Percentiles rank a stretch among this genome's conserved stretches.
phyloP scores from a whole-genome alignment of 2,329 filamentous ascomycete genomes.

The Nothophoma quercina region DNA sequence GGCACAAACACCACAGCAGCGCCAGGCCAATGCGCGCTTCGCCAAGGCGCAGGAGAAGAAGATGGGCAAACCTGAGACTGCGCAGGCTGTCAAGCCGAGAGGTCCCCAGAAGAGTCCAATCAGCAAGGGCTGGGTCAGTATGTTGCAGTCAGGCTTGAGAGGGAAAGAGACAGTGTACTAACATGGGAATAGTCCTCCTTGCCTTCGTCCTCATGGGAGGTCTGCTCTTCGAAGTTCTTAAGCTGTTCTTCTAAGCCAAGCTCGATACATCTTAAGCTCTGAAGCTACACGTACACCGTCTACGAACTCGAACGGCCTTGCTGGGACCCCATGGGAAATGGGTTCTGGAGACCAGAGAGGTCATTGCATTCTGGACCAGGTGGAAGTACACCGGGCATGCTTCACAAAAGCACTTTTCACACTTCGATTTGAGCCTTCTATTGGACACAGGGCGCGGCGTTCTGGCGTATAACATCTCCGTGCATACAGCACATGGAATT shows the following conservation, averaged over 20 bases:
- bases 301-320: background rate
- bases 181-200: conserved; percentile 58
- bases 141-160: conserved; percentile 35
- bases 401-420: conserved; percentile 10
- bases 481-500: conserved; percentile 2
- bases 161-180: background rate
- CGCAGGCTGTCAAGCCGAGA: conserved; percentile 60
- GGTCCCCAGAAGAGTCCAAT: conserved; percentile 61
- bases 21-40: conserved; percentile 81
- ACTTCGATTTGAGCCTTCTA: conserved; percentile 1
- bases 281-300: background rate
- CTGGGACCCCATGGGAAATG: no score
- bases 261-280: background rate
- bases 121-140: conserved; percentile 67
- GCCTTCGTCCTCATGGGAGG: conserved; percentile 71
- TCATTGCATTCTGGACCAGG: background rate
- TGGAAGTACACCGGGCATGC: background rate
- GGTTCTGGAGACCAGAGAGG: no score
- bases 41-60: conserved; percentile 74
- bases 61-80: conserved; percentile 69
- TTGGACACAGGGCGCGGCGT: conserved; percentile 13
- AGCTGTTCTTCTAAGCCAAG: conserved; percentile 54
- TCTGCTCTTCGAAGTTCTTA: conserved; percentile 64
- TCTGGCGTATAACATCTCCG: conserved; percentile 10
- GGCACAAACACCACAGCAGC: conserved; percentile 86